These are phyloP conservation scores for Neofusicoccum cordaticola DNA, from an alignment of 2,329 filamentous ascomycete species.

Conservation along the genomic window DNA sequence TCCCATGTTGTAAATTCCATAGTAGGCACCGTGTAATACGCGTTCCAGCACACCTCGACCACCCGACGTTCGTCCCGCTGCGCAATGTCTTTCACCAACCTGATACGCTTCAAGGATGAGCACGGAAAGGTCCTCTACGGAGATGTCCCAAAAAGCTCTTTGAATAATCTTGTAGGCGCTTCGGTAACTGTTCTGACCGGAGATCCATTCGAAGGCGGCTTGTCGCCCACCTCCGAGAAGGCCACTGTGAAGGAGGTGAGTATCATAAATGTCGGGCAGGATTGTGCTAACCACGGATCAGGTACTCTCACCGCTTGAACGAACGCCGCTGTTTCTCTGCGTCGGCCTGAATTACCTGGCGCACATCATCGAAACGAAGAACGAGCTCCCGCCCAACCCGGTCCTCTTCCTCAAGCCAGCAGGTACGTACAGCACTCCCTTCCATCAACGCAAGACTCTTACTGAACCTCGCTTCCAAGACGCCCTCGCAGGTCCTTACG, in stretches of 20 bases:
- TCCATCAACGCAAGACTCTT: conserved; percentile 48
- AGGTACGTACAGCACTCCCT: conserved; percentile 33
- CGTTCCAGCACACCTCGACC: not conserved
- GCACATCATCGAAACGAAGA: conserved; percentile 58
- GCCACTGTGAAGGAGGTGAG: not conserved
- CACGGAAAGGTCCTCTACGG: not conserved
- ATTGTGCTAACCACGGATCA: not conserved
- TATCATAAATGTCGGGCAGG: no score
- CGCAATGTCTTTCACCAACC: not conserved
- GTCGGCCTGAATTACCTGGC: conserved; percentile 78
- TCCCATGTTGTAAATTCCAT: no score
- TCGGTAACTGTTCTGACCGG: not conserved
- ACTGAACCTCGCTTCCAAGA: no score
- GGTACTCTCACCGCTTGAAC: conserved; percentile 71
- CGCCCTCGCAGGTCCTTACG: conserved; percentile 26
- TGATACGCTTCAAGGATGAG: not conserved
- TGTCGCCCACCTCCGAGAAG: not conserved
- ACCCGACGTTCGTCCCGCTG: not conserved
- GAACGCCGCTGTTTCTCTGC: conserved; percentile 60
- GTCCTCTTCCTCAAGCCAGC: conserved; percentile 35
- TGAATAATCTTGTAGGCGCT: not conserved
- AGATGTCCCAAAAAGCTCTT: not conserved
- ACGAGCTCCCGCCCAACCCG: conserved; percentile 29
- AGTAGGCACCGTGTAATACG: no score
- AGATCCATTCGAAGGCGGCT: not conserved